phyloP scores from a whole-genome alignment of 2,329 filamentous ascomycete species.

The Colletotrichum shisoi region DNA sequence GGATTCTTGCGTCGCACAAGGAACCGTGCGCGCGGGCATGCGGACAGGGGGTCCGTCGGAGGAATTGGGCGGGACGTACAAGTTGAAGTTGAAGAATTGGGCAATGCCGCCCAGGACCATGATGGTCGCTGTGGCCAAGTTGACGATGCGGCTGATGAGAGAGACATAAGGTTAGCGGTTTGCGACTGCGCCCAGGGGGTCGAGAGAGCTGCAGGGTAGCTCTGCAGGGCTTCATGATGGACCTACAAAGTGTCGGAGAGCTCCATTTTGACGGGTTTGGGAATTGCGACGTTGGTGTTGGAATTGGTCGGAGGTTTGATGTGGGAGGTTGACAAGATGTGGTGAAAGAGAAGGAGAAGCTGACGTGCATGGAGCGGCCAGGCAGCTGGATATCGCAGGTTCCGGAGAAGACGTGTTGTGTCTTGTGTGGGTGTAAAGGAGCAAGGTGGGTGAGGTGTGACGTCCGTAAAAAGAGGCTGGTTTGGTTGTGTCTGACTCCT shows the following conservation, averaged over 20 bases:
- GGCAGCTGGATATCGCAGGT: slow-evolving; percentile 35
- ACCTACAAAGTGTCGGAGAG: slow-evolving; percentile 91
- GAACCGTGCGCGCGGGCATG: slow-evolving; percentile 29
- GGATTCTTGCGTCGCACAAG: slow-evolving; percentile 7
- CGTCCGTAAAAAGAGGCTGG: slow-evolving; percentile 36
- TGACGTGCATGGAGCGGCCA: slow-evolving; percentile 33
- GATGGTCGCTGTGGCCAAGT: slow-evolving; percentile 84
- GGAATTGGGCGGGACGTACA: slow-evolving; percentile 59
- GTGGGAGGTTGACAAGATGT: background rate
- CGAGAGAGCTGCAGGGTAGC: slow-evolving; percentile 9
- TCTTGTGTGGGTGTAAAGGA: slow-evolving; percentile 22
- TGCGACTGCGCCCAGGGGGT: slow-evolving; percentile 15
- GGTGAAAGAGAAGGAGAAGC: slow-evolving; percentile 26
- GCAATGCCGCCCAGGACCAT: slow-evolving; percentile 86
- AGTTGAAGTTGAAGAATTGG: slow-evolving; percentile 69
- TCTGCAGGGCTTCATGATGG: slow-evolving; percentile 4
- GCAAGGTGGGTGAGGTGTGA: slow-evolving; percentile 38
- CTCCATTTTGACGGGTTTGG: slow-evolving; percentile 69
- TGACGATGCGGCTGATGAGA: slow-evolving; percentile 81
- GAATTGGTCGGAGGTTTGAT: slow-evolving; percentile 4
- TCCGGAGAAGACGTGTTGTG: slow-evolving; percentile 21
- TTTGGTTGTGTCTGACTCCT: slow-evolving; percentile 29
- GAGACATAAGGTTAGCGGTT: slow-evolving; percentile 48
- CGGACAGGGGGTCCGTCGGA: slow-evolving; percentile 24
- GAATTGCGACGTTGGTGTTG: background rate